Conservation (phyloP, 1,139 yeast genomes). For the Yamadazyma kanchanaburiensis region DNA sequence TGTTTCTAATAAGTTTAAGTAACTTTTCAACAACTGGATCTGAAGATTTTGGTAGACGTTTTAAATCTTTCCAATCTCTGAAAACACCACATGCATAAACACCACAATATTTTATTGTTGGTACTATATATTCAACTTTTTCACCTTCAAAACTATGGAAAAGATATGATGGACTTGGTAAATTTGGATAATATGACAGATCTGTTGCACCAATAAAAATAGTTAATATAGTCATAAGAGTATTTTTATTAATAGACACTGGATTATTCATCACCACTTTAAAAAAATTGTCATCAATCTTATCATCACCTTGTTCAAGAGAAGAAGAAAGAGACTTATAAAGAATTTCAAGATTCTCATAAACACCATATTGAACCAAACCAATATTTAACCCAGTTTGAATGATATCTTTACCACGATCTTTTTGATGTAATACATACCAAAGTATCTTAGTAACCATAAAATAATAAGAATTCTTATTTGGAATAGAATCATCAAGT, state of each 20-base stretch:
- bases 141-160: slow-evolving; percentile 13
- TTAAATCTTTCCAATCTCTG: slow-evolving; percentile 7
- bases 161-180: slow-evolving; percentile 24
- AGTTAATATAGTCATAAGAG: slow-evolving; percentile 1
- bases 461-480: slow-evolving; percentile 24
- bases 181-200: slow-evolving; percentile 18
- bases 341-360: slow-evolving; percentile 15
- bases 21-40: neutral
- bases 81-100: slow-evolving; percentile 28
- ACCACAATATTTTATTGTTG: slow-evolving; percentile 17
- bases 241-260: slow-evolving; percentile 1
- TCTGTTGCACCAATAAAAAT: slow-evolving; percentile 38
- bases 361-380: slow-evolving; percentile 48
- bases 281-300: slow-evolving; percentile 3
- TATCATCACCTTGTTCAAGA: neutral
- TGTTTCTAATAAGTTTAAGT: too few species aligned
- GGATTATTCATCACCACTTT: slow-evolving; percentile 1
- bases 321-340: neutral
- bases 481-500: slow-evolving; percentile 17
- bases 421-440: slow-evolving; percentile 25
- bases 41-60: too few species aligned
- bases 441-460: slow-evolving; percentile 27
- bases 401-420: slow-evolving; percentile 27
- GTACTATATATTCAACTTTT: neutral
- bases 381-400: slow-evolving; percentile 46